Evolutionary conservation across 305 asterid species (phyloP), one percentile per base, ranked within the genome.

Genomic region (Fraxinus dipetala): DNA sequence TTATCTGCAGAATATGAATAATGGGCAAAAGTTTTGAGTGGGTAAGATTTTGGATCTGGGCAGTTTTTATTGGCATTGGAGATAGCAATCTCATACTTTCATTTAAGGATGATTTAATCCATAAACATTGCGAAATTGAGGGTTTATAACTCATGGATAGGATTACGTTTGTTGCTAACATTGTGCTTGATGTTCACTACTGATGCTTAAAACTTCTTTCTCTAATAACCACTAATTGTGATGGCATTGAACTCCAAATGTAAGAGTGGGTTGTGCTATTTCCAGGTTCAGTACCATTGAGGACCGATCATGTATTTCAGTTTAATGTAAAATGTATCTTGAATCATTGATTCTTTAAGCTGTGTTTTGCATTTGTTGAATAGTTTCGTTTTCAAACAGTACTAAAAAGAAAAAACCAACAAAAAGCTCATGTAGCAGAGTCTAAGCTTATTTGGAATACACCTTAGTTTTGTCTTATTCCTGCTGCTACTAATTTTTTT

Each of bases 1-100:
- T 28, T 11, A 18, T 67, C 31, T 67, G 18, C 38, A 30, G 38
- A 67, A 28, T 28, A 13, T 67, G 75, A 67, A 67, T 11, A 28
- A 26, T 67, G 34, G 34, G 75, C n/a, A 34, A 69, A 69, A 69
- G 35, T 65, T 65, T 24, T 65, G 11, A 65, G 20, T 13, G 74
- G 38, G 26, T 26, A 13, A 61, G 28, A 45, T 28, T 72, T 70
- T 69, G 69, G 40, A 45, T 31, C 76, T 77, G 78, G 65, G 9
- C 59, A 32, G 26, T 72, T 79, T 67, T 76, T n/a, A 51, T 75
- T 81, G 80, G 72, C 72, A 67, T 75, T 51, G 28, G 38, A 65
- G 54, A n/a, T 56, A 24, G 43, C 10, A 63, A 65, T 40, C 31
- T 82, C 10, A 7, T 78, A 31, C 36, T 72, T 74, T 43, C 24